Evolutionary conservation across 2,329 filamentous ascomycete species (phyloP).

Genomic region (Plenodomus biglobosus): DNA sequence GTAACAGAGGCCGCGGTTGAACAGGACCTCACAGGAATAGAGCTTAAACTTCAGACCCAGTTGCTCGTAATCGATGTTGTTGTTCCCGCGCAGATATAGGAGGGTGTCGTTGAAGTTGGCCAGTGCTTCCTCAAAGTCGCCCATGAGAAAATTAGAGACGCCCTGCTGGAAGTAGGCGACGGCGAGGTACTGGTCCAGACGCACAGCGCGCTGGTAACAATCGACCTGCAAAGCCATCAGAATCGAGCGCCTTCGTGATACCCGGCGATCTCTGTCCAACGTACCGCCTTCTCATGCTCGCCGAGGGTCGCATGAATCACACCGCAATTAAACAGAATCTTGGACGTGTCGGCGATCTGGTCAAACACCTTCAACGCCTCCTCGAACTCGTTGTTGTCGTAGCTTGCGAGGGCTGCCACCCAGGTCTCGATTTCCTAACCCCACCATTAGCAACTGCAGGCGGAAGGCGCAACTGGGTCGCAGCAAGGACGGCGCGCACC

Average conservation of each 20-base stretch:
- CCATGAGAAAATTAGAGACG: conserved; percentile 94
- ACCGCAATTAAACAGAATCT: conserved; percentile 97
- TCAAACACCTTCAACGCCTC: conserved; percentile 82
- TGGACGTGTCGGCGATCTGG: conserved; percentile 89
- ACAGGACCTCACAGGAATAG: conserved; percentile 95
- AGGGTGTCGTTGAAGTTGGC: conserved; percentile 99
- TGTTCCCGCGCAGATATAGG: conserved; percentile 91
- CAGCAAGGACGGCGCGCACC: conserved; percentile 29
- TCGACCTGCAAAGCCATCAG: conserved; percentile 66
- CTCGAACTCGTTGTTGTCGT: conserved; percentile 98
- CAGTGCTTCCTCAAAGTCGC: conserved; percentile 94
- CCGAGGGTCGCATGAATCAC: conserved; percentile 96
- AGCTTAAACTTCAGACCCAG: conserved; percentile 93
- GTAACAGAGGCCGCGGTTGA: conserved; percentile 96
- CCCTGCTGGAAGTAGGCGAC: conserved; percentile 98
- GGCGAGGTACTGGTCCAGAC: conserved; percentile 90
- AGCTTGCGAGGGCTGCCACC: conserved; percentile 86
- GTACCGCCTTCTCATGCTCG: conserved; percentile 91
- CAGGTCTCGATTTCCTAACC: conserved; percentile 97
- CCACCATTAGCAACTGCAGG: conserved; percentile 29
- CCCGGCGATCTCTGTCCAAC: conserved; percentile 38
- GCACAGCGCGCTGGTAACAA: conserved; percentile 88
- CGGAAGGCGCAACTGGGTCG: conserved; percentile 9
- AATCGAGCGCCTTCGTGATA: conserved; percentile 6
- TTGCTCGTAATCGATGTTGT: conserved; percentile 97